phyloP scores from a whole-genome alignment of 2,329 filamentous ascomycete genomes.

The Trichoderma sp. region DNA sequence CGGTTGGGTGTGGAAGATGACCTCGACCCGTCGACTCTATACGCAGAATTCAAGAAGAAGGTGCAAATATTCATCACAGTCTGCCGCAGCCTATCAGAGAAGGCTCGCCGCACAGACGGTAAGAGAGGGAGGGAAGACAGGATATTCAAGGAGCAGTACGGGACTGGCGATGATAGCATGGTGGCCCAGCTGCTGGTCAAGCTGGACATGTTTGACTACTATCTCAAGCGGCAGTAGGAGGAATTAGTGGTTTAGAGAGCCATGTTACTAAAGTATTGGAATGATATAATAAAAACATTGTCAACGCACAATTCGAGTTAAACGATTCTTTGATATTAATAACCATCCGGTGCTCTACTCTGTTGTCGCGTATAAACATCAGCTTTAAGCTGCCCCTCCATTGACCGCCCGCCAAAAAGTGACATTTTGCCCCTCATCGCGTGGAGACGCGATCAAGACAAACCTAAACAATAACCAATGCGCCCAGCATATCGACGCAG shows the following conservation, averaged over 20 bases:
- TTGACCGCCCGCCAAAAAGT: constrained; percentile 4
- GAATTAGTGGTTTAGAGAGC: too few species aligned
- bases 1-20: constrained; percentile 31
- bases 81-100: constrained; percentile 65
- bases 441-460: constrained; percentile 27
- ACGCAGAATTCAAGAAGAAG: constrained; percentile 66
- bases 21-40: constrained; percentile 44
- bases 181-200: constrained; percentile 66
- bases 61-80: constrained; percentile 71
- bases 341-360: too few species aligned
- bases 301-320: neutral
- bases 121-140: constrained; percentile 30
- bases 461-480: neutral
- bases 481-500: neutral
- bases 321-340: neutral
- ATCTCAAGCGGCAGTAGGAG: constrained; percentile 36
- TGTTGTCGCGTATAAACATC: neutral
- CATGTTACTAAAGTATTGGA: neutral
- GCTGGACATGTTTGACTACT: constrained; percentile 70
- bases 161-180: constrained; percentile 51
- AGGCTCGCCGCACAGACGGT: constrained; percentile 44
- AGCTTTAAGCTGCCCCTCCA: constrained; percentile 8
- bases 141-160: constrained; percentile 35
- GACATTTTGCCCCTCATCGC: constrained; percentile 33
- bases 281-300: neutral